Evolutionary conservation across 257 asterid genomes (phyloP), one percentile per base, ranked within the genome.

Genomic region (Rubia yunnanensis): DNA sequence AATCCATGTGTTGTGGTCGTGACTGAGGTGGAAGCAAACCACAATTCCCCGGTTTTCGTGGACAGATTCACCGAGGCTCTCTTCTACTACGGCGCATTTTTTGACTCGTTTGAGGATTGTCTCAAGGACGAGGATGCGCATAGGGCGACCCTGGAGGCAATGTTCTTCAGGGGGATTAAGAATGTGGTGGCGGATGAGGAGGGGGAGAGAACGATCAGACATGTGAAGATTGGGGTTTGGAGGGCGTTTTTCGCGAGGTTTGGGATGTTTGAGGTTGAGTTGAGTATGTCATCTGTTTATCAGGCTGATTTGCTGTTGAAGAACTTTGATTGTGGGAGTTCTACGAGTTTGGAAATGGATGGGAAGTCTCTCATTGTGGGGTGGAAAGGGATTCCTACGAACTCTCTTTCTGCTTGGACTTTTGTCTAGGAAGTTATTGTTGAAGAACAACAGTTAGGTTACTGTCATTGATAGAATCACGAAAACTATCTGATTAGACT

Each of bases 341-440:
- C 68, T 15, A 79, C 65, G 61, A 81, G 80, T 0, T 68, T 81
- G 5, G 78, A 73, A 58, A 56, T 22, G 53, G 85, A 79, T 63
- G 86, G 77, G 1, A 81, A 81, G 28, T 66, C 82, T 55, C 69
- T 85, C 35, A 72, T 80, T 1, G 41, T 83, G 36, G 85, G 88
- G 9, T 83, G 92, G 92, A 81, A 85, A 65, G 88, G 86, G 41
- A 78, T 34, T 1, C 61, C 70, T 11, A 31, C 17, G 5, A 17
- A 10, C 9, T 65, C 70, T 20, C 58, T 65, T 31, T 31, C 68
- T 44, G 68, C 68, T 15, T 64, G 68, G 68, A 28, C 14, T 39
- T 63, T 63, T 23, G 56, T 6, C 13, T 50, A 10, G 10, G 17
- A 15, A 44, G 50, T 44, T 15, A 13, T 15, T 44, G n/a, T n/a